Conservation (phyloP, 345 rosid species). For the Erodium maritimum region DNA sequence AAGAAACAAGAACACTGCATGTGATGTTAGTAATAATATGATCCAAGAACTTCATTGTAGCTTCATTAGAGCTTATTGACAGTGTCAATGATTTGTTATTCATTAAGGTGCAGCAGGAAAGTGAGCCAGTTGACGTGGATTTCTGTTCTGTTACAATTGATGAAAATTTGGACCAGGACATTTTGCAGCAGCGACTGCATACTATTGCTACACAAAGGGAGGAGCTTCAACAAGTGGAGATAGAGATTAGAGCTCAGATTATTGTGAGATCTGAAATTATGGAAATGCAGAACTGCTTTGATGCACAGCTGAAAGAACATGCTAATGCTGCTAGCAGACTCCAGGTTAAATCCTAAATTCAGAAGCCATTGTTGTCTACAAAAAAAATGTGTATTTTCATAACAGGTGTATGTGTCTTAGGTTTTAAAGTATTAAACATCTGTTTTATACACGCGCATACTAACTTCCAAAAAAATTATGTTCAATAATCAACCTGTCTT, state of each 20-base stretch:
- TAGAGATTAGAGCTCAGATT: constrained; percentile 67
- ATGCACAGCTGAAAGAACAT: constrained; percentile 52
- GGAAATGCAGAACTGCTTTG: constrained; percentile 45
- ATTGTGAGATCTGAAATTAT: constrained; percentile 57
- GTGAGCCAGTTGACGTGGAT: constrained; percentile 49
- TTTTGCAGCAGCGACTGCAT: constrained; percentile 56
- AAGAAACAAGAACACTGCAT: constrained; percentile 66
- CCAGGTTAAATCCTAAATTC: constrained; percentile 38
- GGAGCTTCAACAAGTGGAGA: constrained; percentile 65
- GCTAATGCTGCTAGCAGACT: constrained; percentile 49
- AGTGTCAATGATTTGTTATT: constrained; percentile 23
- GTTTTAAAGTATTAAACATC: no score
- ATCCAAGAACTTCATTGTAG: constrained; percentile 1
- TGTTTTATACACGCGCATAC: no score
- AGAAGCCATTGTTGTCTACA: background rate
- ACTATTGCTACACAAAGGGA: constrained; percentile 50
- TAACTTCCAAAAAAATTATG: background rate
- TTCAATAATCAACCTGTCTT: no score
- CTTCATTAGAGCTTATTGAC: background rate
- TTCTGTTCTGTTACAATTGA: constrained; percentile 49
- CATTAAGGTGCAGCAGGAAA: constrained; percentile 67
- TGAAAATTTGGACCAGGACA: constrained; percentile 34
- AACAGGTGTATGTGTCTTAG: no score
- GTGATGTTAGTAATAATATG: constrained; percentile 44
- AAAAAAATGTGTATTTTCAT: background rate